Conservation (phyloP, 73 alveolate genomes). For the Paramecium caudatum region DNA sequence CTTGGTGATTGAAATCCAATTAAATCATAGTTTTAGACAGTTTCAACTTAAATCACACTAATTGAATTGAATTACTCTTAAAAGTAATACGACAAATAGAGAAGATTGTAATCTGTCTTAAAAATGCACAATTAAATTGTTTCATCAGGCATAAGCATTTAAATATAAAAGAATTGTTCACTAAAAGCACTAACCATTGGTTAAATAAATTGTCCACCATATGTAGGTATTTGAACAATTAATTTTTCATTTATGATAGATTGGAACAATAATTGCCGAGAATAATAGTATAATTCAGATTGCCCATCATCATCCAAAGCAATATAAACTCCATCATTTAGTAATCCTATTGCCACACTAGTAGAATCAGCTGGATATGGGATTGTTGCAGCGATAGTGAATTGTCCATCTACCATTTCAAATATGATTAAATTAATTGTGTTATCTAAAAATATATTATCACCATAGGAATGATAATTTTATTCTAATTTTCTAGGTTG, state of each 20-base stretch:
- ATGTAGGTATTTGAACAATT: neutral
- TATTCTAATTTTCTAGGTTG: constrained; percentile 12
- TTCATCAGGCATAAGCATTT: constrained; percentile 5
- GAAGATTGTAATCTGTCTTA: constrained; percentile 10
- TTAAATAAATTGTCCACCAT: neutral
- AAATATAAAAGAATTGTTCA: neutral
- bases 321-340: neutral
- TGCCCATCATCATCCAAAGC: neutral
- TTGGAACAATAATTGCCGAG: constrained; percentile 3
- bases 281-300: constrained; percentile 4
- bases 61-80: constrained; percentile 4
- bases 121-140: constrained; percentile 21
- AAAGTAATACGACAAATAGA: neutral
- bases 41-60: neutral
- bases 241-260: neutral
- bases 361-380: neutral
- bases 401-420: constrained; percentile 26
- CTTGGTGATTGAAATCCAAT: neutral
- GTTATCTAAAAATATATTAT: constrained; percentile 24
- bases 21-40: constrained; percentile 4
- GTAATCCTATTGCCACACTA: constrained; percentile 25
- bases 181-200: constrained; percentile 19
- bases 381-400: neutral
- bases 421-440: neutral
- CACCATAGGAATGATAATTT: constrained; percentile 9